Base-by-base conservation (phyloP, 1,139 yeast species). In the Debaryomyces subglobosus region DNA sequence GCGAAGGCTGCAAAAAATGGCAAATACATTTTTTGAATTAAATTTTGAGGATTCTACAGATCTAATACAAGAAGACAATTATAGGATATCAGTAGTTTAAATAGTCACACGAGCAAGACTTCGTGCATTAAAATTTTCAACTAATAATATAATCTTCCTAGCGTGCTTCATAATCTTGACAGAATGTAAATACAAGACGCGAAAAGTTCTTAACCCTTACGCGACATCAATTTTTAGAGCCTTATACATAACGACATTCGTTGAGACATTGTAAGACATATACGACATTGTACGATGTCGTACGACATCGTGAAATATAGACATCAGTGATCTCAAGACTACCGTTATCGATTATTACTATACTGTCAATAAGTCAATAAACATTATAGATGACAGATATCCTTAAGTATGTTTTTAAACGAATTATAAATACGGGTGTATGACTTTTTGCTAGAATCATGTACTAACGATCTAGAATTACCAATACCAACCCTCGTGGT, bases 401-500 rank as follows among this genome's bases (percentile, higher is more conserved):
- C 23, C 50, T 55, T 21, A 56, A 55, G 59, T 56, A 56, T 23
- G 59, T 55, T 46, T 25, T 4, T 27, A 8, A 21, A n/a, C 12
- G 4, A 10, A 18, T 13, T n/a, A 39, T 3, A 15, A 30, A 24
- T 15, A 12, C 6, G 6, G 15, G 15, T 25, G 12, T 15, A 38
- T 7, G 18, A 3, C 10, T 18, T 24, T 12, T 16, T 7, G 7
- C 21, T 25, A 33, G 21, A 27, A 8, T 23, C 6, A 23, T 15
- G 24, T 49, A 58, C 70, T 65, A 65, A 67, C 68, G 6, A 18
- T n/a, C 2, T 42, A 80, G 84, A 62, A 79, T 84, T 10, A 78
- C 71, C 20, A 74, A 76, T 41, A 68, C 85, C 40, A 92, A 92
- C 60, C 94, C 97, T 20, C 79, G 98, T 55, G 99, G 99, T 1